A percentile compares a stretch with the other conserved stretches of the same genome.
phyloP scores from a whole-genome alignment of 257 asterid species.

The Pogostemon cablin region DNA sequence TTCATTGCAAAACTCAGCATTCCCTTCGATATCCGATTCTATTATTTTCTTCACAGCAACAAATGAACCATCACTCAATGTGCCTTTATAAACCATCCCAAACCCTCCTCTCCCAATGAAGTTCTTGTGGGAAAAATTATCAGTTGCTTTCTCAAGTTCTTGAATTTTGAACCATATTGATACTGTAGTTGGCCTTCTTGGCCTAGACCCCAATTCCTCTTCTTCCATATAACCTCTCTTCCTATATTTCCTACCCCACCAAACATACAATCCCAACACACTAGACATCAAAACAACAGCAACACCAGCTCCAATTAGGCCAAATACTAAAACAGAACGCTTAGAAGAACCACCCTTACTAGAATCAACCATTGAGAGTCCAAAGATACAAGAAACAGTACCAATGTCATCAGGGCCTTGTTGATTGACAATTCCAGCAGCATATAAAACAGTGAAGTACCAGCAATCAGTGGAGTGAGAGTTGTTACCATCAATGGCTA shows the following conservation, averaged over 20 bases:
- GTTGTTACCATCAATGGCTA: constrained; percentile 73
- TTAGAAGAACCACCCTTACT: constrained; percentile 30
- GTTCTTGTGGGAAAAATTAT: constrained; percentile 59
- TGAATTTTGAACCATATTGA: constrained; percentile 72
- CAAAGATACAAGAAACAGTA: constrained; percentile 65
- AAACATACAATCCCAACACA: constrained; percentile 54
- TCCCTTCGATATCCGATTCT: constrained; percentile 77
- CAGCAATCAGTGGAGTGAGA: constrained; percentile 72
- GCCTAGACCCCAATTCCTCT: constrained; percentile 50
- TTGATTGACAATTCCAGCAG: constrained; percentile 80
- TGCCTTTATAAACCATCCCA: constrained; percentile 80
- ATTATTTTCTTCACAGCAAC: constrained; percentile 78
- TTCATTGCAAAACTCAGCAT: constrained; percentile 84
- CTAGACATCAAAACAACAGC: constrained; percentile 46
- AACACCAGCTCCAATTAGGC: constrained; percentile 61
- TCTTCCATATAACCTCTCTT: constrained; percentile 37
- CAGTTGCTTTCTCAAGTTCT: constrained; percentile 79
- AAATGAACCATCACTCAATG: constrained; percentile 62
- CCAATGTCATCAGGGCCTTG: constrained; percentile 74
- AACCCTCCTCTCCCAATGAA: constrained; percentile 89
- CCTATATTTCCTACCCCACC: constrained; percentile 61
- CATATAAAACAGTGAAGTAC: constrained; percentile 69
- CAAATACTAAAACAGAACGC: constrained; percentile 49
- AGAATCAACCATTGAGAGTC: constrained; percentile 47
- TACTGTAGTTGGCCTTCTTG: constrained; percentile 66